Evolutionary conservation across 768 basidiomycete genomes (phyloP).

Genomic region (Cyathus striatus): DNA sequence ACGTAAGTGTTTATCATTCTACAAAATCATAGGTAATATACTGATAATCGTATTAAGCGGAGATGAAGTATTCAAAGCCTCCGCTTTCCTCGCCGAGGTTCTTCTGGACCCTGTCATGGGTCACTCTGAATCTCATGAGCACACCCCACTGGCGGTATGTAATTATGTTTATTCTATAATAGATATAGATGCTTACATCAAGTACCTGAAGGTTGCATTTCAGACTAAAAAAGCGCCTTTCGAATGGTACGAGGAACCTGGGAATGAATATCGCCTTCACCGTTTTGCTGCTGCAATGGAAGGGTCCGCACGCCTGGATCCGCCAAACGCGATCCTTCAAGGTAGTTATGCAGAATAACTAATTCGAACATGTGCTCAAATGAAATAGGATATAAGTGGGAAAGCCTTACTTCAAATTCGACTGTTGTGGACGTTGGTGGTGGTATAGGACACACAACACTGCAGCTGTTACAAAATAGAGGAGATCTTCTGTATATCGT

Average conservation of each 20-base stretch:
- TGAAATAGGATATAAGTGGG: slow-evolving; percentile 9
- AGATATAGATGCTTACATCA: too few species aligned
- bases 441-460: slow-evolving; percentile 22
- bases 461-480: slow-evolving; percentile 21
- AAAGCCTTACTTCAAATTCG: too few species aligned
- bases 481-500: slow-evolving; percentile 26
- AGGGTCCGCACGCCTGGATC: slow-evolving; percentile 11
- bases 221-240: slow-evolving; percentile 16
- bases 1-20: too few species aligned
- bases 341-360: neutral
- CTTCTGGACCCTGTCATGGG: slow-evolving; percentile 11
- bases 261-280: slow-evolving; percentile 16
- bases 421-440: slow-evolving; percentile 30
- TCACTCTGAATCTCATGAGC: too few species aligned
- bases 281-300: slow-evolving; percentile 23
- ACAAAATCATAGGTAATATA: too few species aligned
- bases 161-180: too few species aligned
- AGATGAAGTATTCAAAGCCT: slow-evolving; percentile 15
- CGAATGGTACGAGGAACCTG: slow-evolving; percentile 25
- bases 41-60: slow-evolving; percentile 8
- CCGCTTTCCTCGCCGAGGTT: slow-evolving; percentile 11
- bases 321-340: slow-evolving; percentile 11
- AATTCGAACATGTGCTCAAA: slow-evolving; percentile 11
- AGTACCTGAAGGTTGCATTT: slow-evolving; percentile 20
- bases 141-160: too few species aligned